Evolutionary conservation across 1,284 basidiomycete species (phyloP).

Genomic region (Phenoliferia sp.): DNA sequence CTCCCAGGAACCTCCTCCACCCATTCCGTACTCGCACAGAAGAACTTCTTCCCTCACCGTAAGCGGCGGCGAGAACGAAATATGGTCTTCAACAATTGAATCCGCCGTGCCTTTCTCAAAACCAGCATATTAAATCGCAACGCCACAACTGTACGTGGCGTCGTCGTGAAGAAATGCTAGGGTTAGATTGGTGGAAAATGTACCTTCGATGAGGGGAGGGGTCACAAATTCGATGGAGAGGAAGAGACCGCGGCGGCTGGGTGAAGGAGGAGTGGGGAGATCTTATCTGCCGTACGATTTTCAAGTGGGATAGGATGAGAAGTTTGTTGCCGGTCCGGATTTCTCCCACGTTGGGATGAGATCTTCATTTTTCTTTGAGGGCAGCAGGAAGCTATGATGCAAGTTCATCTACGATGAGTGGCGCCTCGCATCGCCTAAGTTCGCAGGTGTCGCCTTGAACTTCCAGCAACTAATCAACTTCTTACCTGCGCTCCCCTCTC

Average conservation of each 20-base stretch:
- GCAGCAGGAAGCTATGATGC: neutral
- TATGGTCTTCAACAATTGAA: neutral
- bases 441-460: neutral
- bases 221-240: neutral
- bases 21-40: neutral
- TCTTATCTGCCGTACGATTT: too few species aligned
- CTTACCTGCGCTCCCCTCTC: neutral
- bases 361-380: neutral
- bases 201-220: neutral
- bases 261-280: neutral
- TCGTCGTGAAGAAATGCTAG: neutral
- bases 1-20: neutral
- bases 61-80: neutral
- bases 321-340: neutral
- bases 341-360: neutral
- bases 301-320: neutral
- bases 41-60: neutral
- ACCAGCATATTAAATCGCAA: neutral
- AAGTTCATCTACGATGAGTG: neutral
- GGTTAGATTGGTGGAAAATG: neutral
- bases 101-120: neutral
- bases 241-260: slow-evolving; percentile 1
- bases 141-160: neutral
- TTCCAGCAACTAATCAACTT: too few species aligned
- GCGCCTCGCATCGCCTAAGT: neutral